phyloP scores from a whole-genome alignment of 768 basidiomycete species.

The Hypholoma sublateritium region DNA sequence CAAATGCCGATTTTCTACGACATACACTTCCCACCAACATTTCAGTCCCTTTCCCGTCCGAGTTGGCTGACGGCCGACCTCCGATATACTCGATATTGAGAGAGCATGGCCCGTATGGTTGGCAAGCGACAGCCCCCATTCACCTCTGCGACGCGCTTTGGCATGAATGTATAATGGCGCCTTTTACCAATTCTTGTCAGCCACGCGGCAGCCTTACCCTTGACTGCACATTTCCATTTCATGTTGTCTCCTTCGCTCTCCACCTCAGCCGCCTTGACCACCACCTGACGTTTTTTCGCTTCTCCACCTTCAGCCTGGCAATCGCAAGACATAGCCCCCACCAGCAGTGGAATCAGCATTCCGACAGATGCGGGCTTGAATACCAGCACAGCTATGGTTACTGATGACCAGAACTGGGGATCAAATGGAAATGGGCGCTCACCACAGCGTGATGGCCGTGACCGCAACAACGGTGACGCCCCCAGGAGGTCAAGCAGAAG shows the following conservation, averaged over 20 bases:
- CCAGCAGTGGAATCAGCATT: constrained; percentile 66
- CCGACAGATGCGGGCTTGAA: constrained; percentile 50
- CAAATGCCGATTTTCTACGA: constrained; percentile 24
- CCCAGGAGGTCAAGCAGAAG: constrained; percentile 76
- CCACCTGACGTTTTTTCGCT: constrained; percentile 39
- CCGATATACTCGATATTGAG: constrained; percentile 18
- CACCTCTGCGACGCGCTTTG: constrained; percentile 10
- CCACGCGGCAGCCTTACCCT: constrained; percentile 18
- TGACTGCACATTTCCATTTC: constrained; percentile 18
- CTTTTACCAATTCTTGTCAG: constrained; percentile 21
- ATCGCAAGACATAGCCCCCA: constrained; percentile 77
- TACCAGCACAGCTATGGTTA: constrained; percentile 41
- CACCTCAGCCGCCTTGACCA: constrained; percentile 36
- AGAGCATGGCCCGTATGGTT: constrained; percentile 1
- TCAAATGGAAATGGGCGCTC: constrained; percentile 40
- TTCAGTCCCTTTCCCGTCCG: constrained; percentile 24
- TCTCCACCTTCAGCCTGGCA: constrained; percentile 69
- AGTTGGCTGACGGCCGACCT: constrained; percentile 47
- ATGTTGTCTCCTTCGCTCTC: constrained; percentile 38
- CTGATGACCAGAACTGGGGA: constrained; percentile 58
- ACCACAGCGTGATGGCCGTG: constrained; percentile 38
- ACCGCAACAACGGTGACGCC: constrained; percentile 42
- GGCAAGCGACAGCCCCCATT: background rate
- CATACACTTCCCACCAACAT: constrained; percentile 23
- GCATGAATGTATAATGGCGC: constrained; percentile 8